Evolutionary conservation across 2,329 filamentous ascomycete genomes (phyloP).

Genomic region (Talaromyces amestolkiae): DNA sequence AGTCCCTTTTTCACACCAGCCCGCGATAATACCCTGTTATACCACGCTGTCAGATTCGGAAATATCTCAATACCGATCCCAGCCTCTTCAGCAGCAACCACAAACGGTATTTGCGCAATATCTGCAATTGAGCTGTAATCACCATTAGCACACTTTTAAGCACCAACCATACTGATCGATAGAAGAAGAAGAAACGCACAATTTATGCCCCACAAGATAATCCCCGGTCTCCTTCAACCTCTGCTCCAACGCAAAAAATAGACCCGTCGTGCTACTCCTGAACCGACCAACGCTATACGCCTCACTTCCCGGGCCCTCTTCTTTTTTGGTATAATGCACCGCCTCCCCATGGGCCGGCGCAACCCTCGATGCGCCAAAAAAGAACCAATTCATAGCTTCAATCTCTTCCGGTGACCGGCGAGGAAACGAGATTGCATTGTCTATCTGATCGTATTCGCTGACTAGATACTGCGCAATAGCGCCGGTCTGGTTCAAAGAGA

Average conservation of each 20-base stretch:
- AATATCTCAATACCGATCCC: slow-evolving; percentile 4
- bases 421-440: background rate
- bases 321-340: background rate
- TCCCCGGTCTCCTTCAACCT: background rate
- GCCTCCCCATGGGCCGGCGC: background rate
- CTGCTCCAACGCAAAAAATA: background rate
- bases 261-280: background rate
- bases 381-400: slow-evolving; percentile 4
- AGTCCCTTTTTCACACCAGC: background rate
- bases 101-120: slow-evolving; percentile 4
- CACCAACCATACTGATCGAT: background rate
- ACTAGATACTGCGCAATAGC: background rate
- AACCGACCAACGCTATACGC: background rate
- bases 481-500: background rate
- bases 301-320: background rate
- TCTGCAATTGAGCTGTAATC: slow-evolving; percentile 1
- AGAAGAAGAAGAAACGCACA: background rate
- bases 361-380: background rate
- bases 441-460: background rate
- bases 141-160: background rate
- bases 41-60: background rate
- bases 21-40: background rate
- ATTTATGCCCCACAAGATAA: slow-evolving; percentile 11
- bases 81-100: slow-evolving; percentile 9
- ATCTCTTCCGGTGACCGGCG: background rate